Conservation (phyloP, 192 early-diverging fungal genomes). For the Backusella tuberculispora region DNA sequence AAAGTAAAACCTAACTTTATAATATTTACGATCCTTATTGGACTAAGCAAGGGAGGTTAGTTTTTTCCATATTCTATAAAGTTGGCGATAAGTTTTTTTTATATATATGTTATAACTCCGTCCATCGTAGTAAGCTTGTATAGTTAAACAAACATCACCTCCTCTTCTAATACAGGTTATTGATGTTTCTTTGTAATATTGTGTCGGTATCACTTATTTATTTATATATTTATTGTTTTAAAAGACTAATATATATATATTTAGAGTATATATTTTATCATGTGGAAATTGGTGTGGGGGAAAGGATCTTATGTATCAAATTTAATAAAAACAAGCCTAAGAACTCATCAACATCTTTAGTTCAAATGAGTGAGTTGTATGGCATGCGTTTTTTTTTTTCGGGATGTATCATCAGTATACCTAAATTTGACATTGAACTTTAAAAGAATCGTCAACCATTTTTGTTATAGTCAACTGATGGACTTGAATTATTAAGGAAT, state of each 20-base stretch:
- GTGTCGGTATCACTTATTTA: not conserved
- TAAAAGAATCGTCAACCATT: not conserved
- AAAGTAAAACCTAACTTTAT: constrained; percentile 17
- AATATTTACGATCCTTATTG: constrained; percentile 15
- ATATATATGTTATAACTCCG: not conserved
- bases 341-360: constrained; percentile 3
- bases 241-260: not conserved
- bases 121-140: not conserved
- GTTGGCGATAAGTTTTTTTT: constrained; percentile 17
- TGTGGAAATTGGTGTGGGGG: not conserved
- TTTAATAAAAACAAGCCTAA: constrained; percentile 4
- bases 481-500: constrained; percentile 11
- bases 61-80: constrained; percentile 17
- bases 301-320: not conserved
- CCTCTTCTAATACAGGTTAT: constrained; percentile 18
- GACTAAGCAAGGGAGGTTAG: constrained; percentile 4
- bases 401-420: constrained; percentile 4
- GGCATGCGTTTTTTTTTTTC: not conserved
- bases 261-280: not conserved
- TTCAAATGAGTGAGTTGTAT: not conserved
- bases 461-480: constrained; percentile 15
- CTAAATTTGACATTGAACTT: constrained; percentile 17
- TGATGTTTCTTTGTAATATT: not conserved
- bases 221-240: not conserved
- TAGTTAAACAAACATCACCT: constrained; percentile 13